Conservation (phyloP, 768 basidiomycete genomes). For the Podaxis sp. region DNA sequence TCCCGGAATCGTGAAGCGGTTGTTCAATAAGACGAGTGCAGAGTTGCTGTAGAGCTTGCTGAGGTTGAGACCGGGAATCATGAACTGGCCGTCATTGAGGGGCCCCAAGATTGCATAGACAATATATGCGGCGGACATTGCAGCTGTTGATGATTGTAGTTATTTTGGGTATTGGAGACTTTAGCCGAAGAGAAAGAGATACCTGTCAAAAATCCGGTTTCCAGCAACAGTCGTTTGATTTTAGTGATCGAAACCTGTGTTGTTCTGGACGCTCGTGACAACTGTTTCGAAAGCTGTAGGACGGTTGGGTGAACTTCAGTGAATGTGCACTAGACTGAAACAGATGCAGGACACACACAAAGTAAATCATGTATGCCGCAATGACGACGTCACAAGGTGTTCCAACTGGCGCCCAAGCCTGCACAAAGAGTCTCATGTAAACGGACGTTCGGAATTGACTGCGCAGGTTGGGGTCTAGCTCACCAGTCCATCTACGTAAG, state of each 20-base stretch:
- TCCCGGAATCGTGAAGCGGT: slow-evolving; percentile 2
- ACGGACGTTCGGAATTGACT: background rate
- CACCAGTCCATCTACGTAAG: background rate
- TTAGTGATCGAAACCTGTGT: background rate
- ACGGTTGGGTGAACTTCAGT: background rate
- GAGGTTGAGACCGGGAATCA: slow-evolving; percentile 5
- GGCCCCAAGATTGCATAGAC: background rate
- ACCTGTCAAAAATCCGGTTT: slow-evolving; percentile 9
- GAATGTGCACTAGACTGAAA: background rate
- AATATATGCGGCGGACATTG: background rate
- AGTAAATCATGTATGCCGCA: slow-evolving; percentile 6
- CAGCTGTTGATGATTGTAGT: background rate
- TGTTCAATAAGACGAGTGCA: slow-evolving; percentile 5
- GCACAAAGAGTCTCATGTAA: background rate
- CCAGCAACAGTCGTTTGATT: slow-evolving; percentile 6
- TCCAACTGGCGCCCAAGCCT: slow-evolving; percentile 2
- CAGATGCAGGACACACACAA: background rate
- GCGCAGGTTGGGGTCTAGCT: background rate
- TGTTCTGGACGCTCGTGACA: background rate
- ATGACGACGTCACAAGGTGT: background rate
- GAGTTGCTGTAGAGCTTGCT: slow-evolving; percentile 9
- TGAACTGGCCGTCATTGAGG: background rate
- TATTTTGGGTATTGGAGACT: background rate
- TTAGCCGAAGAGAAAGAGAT: background rate
- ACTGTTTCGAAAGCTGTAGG: background rate